phyloP scores from a whole-genome alignment of 805 yeast species.

The Metschnikowia orientalis region DNA sequence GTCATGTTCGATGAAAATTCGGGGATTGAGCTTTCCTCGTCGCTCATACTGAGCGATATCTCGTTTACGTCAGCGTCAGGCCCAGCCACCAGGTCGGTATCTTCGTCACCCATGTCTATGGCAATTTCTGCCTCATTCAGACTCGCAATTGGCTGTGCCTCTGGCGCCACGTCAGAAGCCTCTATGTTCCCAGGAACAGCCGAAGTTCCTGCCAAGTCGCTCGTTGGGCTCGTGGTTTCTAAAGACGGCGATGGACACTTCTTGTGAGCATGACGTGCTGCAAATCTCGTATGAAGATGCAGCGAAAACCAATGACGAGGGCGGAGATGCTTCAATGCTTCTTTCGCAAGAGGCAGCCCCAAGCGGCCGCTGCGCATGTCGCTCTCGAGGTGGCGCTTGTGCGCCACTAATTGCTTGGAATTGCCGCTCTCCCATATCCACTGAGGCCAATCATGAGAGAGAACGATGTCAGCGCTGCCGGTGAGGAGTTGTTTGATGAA shows the following conservation, averaged over 20 bases:
- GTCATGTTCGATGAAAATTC: too few relatives aligned
- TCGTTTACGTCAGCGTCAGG: not conserved
- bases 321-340: conserved; percentile 46
- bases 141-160: too few relatives aligned
- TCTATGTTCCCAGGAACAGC: too few relatives aligned
- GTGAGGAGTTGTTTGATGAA: conserved; percentile 51
- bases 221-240: too few relatives aligned
- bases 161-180: too few relatives aligned
- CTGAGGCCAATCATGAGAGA: conserved; percentile 95
- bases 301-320: conserved; percentile 86
- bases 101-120: conserved; percentile 5
- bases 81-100: not conserved
- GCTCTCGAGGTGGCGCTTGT: conserved; percentile 61
- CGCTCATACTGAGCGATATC: too few relatives aligned
- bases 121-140: too few relatives aligned
- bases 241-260: too few relatives aligned
- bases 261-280: conserved; percentile 11
- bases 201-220: too few relatives aligned
- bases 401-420: conserved; percentile 40
- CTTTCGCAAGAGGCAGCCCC: conserved; percentile 69
- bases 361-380: conserved; percentile 59
- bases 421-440: conserved; percentile 69
- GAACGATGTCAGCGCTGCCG: conserved; percentile 46
- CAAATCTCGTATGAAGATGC: conserved; percentile 74
- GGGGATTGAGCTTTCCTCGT: too few relatives aligned